Evolutionary conservation across 306 rosid species (phyloP), one percentile per base, ranked within the genome.

Genomic region (Ziziphus jujuba): DNA sequence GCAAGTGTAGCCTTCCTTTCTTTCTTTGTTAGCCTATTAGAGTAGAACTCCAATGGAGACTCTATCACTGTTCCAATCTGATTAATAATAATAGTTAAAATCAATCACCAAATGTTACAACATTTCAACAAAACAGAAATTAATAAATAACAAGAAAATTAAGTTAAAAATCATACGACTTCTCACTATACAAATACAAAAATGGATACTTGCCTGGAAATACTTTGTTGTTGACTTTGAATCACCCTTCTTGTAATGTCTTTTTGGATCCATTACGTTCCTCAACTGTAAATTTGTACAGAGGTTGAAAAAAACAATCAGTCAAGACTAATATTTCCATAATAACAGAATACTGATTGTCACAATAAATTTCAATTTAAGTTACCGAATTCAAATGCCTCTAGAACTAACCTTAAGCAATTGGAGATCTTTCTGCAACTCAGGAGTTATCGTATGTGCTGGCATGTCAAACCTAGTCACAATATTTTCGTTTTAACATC

Each of bases 1-100:
- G 95, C 98, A 75, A 92, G 74, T 0, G 98, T 62, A 47, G 74
- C 69, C 82, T 87, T 89, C 71, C 96, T 92, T 65, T 85, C 92
- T 79, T 84, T 89, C 90, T 89, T 92, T 64, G 85, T 83, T 72
- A 89, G 69, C 85, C 98, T 85, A 56, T 80, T 78, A 0, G 95
- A 52, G 79, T 74, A 92, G 86, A 77, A 92, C 47, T 90, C 96
- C 48, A 84, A 40, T 16, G 98, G 43, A 56, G 90, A 73, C 72
- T 79, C 97, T 11, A 86, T 67, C 65, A 92, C 80, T 10, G 98
- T 92, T 61, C 97, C 98, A 40, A 92, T 75, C 97, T 92, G 86
- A 79, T 56, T 35, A 66, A 51, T 40, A 71, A 62, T 28, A 28
- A 4, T 28, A 49, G 54, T 59, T 70, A 54, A 56, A 50, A 14